Evolutionary conservation across 768 basidiomycete species (phyloP).

Genomic region (Mycena maculata): DNA sequence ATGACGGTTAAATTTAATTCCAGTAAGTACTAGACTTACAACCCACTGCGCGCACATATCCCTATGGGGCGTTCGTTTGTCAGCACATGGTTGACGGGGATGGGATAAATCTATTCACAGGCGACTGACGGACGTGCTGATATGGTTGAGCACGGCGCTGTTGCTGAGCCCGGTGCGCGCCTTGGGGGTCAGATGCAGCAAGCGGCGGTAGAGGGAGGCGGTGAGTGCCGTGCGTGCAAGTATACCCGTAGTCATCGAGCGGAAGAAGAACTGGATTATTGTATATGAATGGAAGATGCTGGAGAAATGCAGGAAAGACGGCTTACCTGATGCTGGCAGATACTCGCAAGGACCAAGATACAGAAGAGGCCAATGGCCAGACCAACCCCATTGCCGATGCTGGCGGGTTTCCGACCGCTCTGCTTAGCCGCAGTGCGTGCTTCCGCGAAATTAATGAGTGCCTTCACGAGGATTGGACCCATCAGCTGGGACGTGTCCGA

Average conservation of each 20-base stretch:
- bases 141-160: slow-evolving; percentile 67
- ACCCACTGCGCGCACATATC: too few species aligned
- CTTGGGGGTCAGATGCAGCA: slow-evolving; percentile 71
- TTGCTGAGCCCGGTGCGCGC: slow-evolving; percentile 72
- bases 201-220: slow-evolving; percentile 75
- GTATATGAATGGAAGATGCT: background rate
- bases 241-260: background rate
- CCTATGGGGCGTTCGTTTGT: too few species aligned
- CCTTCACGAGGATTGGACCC: slow-evolving; percentile 70
- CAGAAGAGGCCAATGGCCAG: slow-evolving; percentile 68
- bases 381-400: slow-evolving; percentile 66
- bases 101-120: too few species aligned
- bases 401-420: slow-evolving; percentile 47
- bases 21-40: too few species aligned
- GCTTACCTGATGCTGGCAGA: slow-evolving; percentile 71
- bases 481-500: slow-evolving; percentile 72
- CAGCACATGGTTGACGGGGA: too few species aligned
- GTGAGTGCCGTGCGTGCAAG: slow-evolving; percentile 61
- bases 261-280: slow-evolving; percentile 8
- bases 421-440: slow-evolving; percentile 53
- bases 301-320: background rate
- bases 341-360: slow-evolving; percentile 60
- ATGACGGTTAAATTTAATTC: too few species aligned
- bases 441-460: slow-evolving; percentile 71
- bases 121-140: slow-evolving; percentile 52